Evolutionary conservation across 306 rosid genomes (phyloP), one percentile per base, ranked within the genome.

Genomic region (Citrullus mucosospermus): DNA sequence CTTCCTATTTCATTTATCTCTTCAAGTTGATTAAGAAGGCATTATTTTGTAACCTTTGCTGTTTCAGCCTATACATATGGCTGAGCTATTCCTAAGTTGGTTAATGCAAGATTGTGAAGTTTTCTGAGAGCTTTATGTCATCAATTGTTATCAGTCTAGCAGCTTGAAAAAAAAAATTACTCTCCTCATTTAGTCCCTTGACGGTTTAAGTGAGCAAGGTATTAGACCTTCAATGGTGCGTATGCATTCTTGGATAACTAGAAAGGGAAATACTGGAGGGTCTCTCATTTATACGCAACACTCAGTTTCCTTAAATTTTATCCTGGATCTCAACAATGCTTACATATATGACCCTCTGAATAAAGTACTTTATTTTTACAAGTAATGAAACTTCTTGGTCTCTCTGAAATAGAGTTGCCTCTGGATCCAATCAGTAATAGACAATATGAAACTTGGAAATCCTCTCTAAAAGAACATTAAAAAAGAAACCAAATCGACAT

Each of bases 1-100:
- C 63, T 79, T 54, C 54, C 38, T 86, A 59, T 66, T 79, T 68
- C 75, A 55, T 77, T 78, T 78, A 70, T 36, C 66, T 77, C 61
- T 58, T 72, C 63, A 77, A 54, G 73, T 78, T 70, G n/a, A 50
- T 70, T 44, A 70, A 70, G 53, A 41, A 69, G n/a, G 44, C 38
- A 2, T 44, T 50, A 46, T 15, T 46, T 68, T 41, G 32, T 51
- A 69, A 18, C 36, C 75, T n/a, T 18, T 48, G 53, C 53, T 48
- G 53, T 48, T 48, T 12, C 4, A 10, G 53, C 4, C 53, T 4
- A 48, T 48, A 48, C 0, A 12, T 48, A 48, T 16, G 16, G 16
- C 53, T 3, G 53, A 48, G 5, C 53, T 48, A 48, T 48, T 48
- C 53, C 16, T 48, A 48, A 12, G 12, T 2, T 48, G 16, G 53